Evolutionary conservation across 257 asterid genomes (phyloP).

Genomic region (Linaria vulgaris): DNA sequence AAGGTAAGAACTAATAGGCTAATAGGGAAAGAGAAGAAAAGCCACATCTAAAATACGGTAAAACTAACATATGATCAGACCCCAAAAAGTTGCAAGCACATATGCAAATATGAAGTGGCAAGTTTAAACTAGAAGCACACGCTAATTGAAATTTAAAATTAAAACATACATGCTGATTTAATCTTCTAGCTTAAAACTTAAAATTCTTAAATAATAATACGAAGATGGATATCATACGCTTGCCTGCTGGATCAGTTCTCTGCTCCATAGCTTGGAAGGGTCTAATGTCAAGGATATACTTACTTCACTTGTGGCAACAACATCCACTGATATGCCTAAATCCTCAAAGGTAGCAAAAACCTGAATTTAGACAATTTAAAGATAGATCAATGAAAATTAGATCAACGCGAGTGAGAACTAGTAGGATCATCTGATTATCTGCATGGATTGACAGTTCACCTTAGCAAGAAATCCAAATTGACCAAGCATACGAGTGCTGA

Average conservation of each 20-base stretch:
- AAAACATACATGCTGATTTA: no score
- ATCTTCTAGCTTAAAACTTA: not conserved
- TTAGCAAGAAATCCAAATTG: conserved; percentile 90
- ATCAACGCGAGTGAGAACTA: not conserved
- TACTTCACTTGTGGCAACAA: conserved; percentile 95
- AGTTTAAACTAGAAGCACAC: conserved; percentile 12
- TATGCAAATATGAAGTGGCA: not conserved
- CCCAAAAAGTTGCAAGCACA: no score
- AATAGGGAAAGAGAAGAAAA: not conserved
- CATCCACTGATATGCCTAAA: conserved; percentile 92
- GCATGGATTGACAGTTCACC: conserved; percentile 39
- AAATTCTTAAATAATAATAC: conserved; percentile 8
- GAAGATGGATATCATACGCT: conserved; percentile 40
- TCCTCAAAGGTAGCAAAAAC: conserved; percentile 86
- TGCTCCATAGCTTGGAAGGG: conserved; percentile 94
- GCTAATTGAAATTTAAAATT: conserved; percentile 6
- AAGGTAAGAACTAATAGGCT: not conserved
- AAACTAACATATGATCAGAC: no score
- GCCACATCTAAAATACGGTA: not conserved
- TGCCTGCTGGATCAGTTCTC: conserved; percentile 97
- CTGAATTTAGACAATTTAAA: conserved; percentile 38
- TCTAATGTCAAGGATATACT: conserved; percentile 89
- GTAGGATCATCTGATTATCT: not conserved
- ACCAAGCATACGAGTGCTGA: conserved; percentile 92
- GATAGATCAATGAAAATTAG: conserved; percentile 19